A percentile compares a stretch with the other conserved stretches of the same genome.
Conservation (phyloP, 169 alveolate species). For the Perkinsus chesapeaki region DNA sequence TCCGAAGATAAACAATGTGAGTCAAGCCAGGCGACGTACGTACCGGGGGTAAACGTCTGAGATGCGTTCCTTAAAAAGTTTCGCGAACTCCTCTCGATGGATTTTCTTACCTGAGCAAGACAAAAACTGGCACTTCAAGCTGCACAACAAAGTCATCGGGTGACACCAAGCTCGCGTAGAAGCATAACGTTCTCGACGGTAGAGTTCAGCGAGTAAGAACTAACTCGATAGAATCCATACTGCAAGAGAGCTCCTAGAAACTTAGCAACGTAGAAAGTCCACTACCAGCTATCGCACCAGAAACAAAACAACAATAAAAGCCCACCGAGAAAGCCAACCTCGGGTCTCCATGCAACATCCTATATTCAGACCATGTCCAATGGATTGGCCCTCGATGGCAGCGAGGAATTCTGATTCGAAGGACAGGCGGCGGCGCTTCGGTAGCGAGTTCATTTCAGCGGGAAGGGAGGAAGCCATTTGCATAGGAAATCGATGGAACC, state of each 20-base stretch:
- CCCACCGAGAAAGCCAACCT: not conserved
- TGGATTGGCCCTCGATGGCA: not conserved
- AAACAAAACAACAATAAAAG: too few relatives aligned
- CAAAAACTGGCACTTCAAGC: too few relatives aligned
- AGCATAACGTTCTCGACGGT: too few relatives aligned
- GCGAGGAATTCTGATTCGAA: not conserved
- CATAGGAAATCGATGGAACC: too few relatives aligned
- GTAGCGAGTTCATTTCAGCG: too few relatives aligned
- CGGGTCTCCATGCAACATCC: not conserved
- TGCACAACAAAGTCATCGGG: too few relatives aligned
- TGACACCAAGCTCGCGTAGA: not conserved
- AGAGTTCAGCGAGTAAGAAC: not conserved
- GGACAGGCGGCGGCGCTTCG: too few relatives aligned
- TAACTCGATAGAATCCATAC: too few relatives aligned
- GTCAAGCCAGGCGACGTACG: not conserved
- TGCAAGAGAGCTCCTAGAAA: too few relatives aligned
- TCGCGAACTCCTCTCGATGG: not conserved
- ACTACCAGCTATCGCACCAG: too few relatives aligned
- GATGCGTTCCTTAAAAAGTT: not conserved
- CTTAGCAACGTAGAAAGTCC: too few relatives aligned
- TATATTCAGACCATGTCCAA: not conserved
- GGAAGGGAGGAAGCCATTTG: too few relatives aligned
- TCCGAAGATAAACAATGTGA: not conserved
- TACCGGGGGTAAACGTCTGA: not conserved
- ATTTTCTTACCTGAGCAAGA: not conserved